Base-by-base conservation (phyloP, 1,139 yeast species). In the Pneumocystis carinii region DNA sequence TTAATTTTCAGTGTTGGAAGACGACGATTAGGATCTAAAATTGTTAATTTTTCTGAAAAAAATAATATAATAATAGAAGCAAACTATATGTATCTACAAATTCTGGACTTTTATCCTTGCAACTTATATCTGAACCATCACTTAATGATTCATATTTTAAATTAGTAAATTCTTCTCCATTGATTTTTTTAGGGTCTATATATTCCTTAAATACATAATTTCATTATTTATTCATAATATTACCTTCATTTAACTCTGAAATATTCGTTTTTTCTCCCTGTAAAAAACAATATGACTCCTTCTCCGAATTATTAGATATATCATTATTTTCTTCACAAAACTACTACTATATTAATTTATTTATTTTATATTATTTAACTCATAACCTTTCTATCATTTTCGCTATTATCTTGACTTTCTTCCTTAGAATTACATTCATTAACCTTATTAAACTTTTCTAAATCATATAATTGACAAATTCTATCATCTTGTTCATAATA, bases 341-440 rank as follows among this genome's bases (percentile, higher is more conserved):
- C 64, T 71, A 68, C 27, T 74, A 19, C 7, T 6, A 73, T 81
- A 81, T 77, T 55, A 77, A 70, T 65, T 76, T 75, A 64, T 74
- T 71, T 15, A 38, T 24, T 19, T 61, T 36, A 27, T 27, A 14
- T 5, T 10, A 10, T 29, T 17, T 39, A 38, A n/a, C 24, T 10
- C 19, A 57, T 19, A 3, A 57, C 59, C 38, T 57, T 15, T 14
- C 19, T 71, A 67, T 74, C 76, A 8, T 73, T 75, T 63, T 69
- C 79, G 65, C 73, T 75, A 68, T 65, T 70, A 68, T 81, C 75
- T 8, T 73, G 74, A 66, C 80, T 81, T 66, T 78, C 77, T 60
- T 79, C 82, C 5, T 72, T 69, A 0, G 90, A 89, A 66, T 84
- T 80, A 78, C 83, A 86, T 60, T 79, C 78, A 0, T 80, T 82